A percentile compares a stretch with the other conserved stretches of the same genome.
phyloP scores from a whole-genome alignment of 441 rosid species.

The Croton setiger region DNA sequence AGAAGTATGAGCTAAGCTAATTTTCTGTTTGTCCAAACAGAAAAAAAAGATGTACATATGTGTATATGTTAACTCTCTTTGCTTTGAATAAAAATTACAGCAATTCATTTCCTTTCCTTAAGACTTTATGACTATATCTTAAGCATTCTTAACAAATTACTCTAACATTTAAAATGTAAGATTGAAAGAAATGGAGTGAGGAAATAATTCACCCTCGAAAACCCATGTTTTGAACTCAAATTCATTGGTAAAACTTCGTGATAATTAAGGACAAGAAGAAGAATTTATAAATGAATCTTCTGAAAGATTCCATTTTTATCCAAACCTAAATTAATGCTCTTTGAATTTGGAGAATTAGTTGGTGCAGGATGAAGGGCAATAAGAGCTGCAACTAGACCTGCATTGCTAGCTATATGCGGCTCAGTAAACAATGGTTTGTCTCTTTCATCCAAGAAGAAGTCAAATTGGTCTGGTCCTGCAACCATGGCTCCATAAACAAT shows the following conservation, averaged over 20 bases:
- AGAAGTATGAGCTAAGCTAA: neutral
- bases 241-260: neutral
- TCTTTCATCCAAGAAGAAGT: conserved; percentile 74
- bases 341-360: conserved; percentile 9
- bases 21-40: neutral
- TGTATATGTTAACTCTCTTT: neutral
- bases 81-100: neutral
- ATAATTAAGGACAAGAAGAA: conserved; percentile 13
- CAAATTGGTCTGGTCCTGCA: conserved; percentile 84
- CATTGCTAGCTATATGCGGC: conserved; percentile 88
- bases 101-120: neutral
- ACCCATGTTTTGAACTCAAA: neutral
- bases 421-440: conserved; percentile 79
- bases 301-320: conserved; percentile 41
- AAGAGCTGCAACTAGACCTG: conserved; percentile 80
- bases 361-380: conserved; percentile 53
- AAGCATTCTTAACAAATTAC: neutral
- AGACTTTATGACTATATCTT: neutral
- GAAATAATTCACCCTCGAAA: neutral
- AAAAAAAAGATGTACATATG: neutral
- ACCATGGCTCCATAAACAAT: conserved; percentile 76
- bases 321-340: conserved; percentile 31
- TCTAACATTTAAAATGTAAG: neutral
- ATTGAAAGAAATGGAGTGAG: neutral
- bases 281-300: conserved; percentile 28